Evolutionary conservation across 1,139 yeast genomes (phyloP), one percentile per base, ranked within the genome.

Genomic region (Wickerhamomyces sp.): DNA sequence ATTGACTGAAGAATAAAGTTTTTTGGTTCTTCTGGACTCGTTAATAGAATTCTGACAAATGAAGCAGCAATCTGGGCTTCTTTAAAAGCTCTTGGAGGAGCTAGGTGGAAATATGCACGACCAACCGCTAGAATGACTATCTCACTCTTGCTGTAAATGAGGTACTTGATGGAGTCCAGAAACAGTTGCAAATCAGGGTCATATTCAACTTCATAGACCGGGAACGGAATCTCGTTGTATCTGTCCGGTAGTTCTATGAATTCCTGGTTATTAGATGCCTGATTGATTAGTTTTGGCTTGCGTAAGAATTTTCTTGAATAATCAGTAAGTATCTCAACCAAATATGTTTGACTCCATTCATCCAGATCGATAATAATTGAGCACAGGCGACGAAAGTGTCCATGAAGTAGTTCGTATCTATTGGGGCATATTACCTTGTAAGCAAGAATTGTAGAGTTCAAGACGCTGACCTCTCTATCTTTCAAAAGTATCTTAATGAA

Each of bases 331-430:
- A 86, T 57, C 42, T 85, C 89, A 27, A 90, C 68, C 10, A 80
- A 63, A 23, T 70, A 63, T 0, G 75, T 65, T 58, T 86, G 93
- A n/a, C 89, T 70, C 86, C 93, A 88, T 49, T 84, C 85, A 51
- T 89, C 95, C 46, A 91, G 69, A 2, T 76, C 72, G 0, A 61
- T 53, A 13, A 91, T 52, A 14, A 76, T 64, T 1, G 73, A 59
- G 53, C 95, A 81, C 36, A 79, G 73, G 41, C 84, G 71, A 35
- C 88, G 74, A 59, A 75, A 86, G 53, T 82, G 78, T 1, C 84
- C 79, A 60, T 94, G 99, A 8, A 93, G 64, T 30, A 84, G 64
- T 10, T 77, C 84, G 65, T 87, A 74, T 41, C 76, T 71, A 41
- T 78, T 78, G 0, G 81, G 77, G 43, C 77, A 79, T 18, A 84